A percentile compares a stretch with the other conserved stretches of the same genome.
Conservation (phyloP, 495 filamentous ascomycete genomes). For the Evansstolkia leycettana region DNA sequence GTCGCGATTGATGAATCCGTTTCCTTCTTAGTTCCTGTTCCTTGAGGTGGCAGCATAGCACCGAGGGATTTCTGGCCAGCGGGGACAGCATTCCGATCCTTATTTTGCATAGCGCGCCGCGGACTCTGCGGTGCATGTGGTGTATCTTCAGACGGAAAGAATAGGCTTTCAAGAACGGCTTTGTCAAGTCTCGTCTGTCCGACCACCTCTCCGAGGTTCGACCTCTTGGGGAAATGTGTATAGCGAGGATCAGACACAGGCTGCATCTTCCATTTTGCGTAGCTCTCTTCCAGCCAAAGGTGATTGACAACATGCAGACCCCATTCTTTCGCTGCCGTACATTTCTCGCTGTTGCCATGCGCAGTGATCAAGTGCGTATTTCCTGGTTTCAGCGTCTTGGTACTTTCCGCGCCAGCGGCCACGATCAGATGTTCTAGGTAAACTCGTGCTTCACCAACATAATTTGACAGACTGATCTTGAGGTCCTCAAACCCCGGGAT, state of each 20-base stretch:
- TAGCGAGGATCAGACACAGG: slow-evolving; percentile 57
- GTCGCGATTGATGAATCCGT: slow-evolving; percentile 12
- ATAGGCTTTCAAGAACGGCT: slow-evolving; percentile 39
- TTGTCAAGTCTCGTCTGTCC: slow-evolving; percentile 67
- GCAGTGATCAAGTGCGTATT: slow-evolving; percentile 96
- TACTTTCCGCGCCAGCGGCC: slow-evolving; percentile 74
- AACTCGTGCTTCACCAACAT: slow-evolving; percentile 82
- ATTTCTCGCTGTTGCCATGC: slow-evolving; percentile 79
- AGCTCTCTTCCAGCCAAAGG: slow-evolving; percentile 95
- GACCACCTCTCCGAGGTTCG: slow-evolving; percentile 85
- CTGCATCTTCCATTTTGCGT: slow-evolving; percentile 69
- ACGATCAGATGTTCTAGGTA: slow-evolving; percentile 88
- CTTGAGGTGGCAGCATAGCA: slow-evolving; percentile 10
- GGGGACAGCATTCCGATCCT: slow-evolving; percentile 22
- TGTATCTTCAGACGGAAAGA: slow-evolving; percentile 32
- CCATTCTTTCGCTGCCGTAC: slow-evolving; percentile 83
- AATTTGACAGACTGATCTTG: slow-evolving; percentile 84
- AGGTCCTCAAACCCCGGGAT: slow-evolving; percentile 68
- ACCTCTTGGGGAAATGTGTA: slow-evolving; percentile 69
- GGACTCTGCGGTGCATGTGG: slow-evolving; percentile 9
- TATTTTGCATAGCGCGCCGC: slow-evolving; percentile 21
- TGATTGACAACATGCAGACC: slow-evolving; percentile 83
- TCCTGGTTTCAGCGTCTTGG: slow-evolving; percentile 82
- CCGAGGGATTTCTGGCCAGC: slow-evolving; percentile 3
- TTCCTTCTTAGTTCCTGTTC: slow-evolving; percentile 8